phyloP scores from a whole-genome alignment of 768 basidiomycete genomes.

The Leucocoprinus birnbaumii region DNA sequence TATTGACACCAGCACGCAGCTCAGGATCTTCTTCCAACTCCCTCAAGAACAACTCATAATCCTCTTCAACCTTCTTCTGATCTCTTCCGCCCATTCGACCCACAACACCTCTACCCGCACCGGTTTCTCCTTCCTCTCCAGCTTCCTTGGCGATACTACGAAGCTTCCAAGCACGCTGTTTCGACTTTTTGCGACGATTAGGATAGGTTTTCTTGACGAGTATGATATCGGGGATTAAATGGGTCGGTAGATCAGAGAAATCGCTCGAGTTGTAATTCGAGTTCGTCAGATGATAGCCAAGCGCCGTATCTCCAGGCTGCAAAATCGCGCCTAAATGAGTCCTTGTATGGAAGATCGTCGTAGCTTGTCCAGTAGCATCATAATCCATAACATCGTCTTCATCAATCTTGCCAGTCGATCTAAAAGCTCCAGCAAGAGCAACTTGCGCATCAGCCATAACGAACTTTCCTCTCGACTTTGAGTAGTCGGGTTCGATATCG shows the following conservation, averaged over 20 bases:
- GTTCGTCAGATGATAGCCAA: slow-evolving; percentile 88
- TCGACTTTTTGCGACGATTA: slow-evolving; percentile 87
- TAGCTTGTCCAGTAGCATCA: slow-evolving; percentile 54
- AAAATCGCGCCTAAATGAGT: slow-evolving; percentile 91
- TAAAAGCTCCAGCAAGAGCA: slow-evolving; percentile 77
- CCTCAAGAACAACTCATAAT: slow-evolving; percentile 94
- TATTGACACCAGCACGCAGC: slow-evolving; percentile 79
- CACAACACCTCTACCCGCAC: slow-evolving; percentile 78
- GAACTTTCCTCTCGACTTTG: slow-evolving; percentile 64
- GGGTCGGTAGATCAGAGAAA: slow-evolving; percentile 63
- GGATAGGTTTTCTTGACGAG: slow-evolving; percentile 96
- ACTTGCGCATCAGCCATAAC: slow-evolving; percentile 85
- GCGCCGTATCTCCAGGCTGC: slow-evolving; percentile 91
- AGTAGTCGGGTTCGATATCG: slow-evolving; percentile 82
- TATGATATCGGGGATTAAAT: slow-evolving; percentile 85
- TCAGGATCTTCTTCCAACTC: slow-evolving; percentile 96
- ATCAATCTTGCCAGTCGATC: slow-evolving; percentile 40
- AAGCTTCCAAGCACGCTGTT: slow-evolving; percentile 82
- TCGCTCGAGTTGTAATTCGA: slow-evolving; percentile 92
- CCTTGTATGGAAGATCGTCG: slow-evolving; percentile 91
- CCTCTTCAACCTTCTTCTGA: slow-evolving; percentile 90
- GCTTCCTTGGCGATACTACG: slow-evolving; percentile 91
- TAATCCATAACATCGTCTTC: slow-evolving; percentile 61
- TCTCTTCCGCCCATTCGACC: slow-evolving; percentile 89
- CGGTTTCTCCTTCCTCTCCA: slow-evolving; percentile 82